These are phyloP conservation scores for Fusarium nelsonii DNA, from an alignment of 2,329 filamentous ascomycete species.

Conservation along the genomic window DNA sequence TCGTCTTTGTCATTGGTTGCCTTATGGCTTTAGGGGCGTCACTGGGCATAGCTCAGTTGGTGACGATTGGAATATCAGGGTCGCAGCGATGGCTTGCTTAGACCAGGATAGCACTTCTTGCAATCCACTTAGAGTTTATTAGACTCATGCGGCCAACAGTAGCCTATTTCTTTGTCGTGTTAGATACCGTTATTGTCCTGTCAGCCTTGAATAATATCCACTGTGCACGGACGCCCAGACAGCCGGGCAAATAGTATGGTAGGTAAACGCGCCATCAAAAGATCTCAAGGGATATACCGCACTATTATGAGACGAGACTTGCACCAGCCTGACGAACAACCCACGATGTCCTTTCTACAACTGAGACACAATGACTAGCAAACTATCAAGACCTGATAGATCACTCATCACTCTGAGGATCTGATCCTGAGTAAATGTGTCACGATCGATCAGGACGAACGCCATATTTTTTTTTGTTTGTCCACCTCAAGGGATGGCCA, in stretches of 20 bases:
- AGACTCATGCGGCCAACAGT: not conserved
- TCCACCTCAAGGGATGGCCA: not conserved
- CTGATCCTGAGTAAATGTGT: not conserved
- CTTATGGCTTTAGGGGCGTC: not conserved
- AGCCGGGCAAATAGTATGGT: not conserved
- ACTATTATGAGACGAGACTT: not conserved
- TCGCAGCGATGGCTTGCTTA: not conserved
- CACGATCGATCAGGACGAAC: not conserved
- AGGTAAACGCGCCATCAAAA: not conserved
- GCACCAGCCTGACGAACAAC: not conserved
- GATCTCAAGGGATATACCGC: not conserved
- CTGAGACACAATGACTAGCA: not conserved
- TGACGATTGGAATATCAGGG: not conserved
- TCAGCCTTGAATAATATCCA: not conserved
- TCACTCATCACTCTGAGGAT: not conserved
- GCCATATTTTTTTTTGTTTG: not conserved
- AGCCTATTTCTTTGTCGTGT: not conserved
- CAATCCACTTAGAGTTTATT: conserved; percentile 4
- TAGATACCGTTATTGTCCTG: not conserved
- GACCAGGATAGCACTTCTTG: not conserved
- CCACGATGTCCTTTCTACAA: not conserved
- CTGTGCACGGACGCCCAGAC: not conserved
- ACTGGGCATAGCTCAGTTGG: conserved; percentile 3
- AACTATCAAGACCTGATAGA: not conserved
- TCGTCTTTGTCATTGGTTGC: conserved; percentile 40